These are phyloP conservation scores for Venturia nashicola DNA, from an alignment of 2,329 filamentous ascomycete species.

Conservation along the genomic window DNA sequence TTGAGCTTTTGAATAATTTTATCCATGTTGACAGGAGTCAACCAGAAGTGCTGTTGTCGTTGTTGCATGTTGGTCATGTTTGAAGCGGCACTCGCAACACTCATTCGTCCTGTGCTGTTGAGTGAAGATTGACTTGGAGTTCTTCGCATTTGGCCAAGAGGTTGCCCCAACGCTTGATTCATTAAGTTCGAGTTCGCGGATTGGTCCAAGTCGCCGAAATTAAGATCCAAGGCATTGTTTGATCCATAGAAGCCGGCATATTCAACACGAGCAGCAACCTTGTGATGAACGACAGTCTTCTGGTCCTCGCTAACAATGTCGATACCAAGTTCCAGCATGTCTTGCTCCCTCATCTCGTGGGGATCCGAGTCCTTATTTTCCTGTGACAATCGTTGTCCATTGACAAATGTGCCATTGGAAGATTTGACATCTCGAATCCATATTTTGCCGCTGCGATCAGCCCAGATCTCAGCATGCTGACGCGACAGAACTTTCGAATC, in stretches of 20 bases:
- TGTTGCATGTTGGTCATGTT: slow-evolving; percentile 46
- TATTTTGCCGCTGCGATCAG: slow-evolving; percentile 72
- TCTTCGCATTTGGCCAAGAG: slow-evolving; percentile 54
- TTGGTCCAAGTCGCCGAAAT: slow-evolving; percentile 82
- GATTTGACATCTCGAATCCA: slow-evolving; percentile 97
- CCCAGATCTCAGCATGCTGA: slow-evolving; percentile 94
- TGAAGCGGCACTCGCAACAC: slow-evolving; percentile 40
- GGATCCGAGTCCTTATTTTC: slow-evolving; percentile 96
- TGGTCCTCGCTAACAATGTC: slow-evolving; percentile 98
- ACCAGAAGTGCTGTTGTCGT: slow-evolving; percentile 68
- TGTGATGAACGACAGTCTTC: slow-evolving; percentile 96
- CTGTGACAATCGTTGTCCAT: slow-evolving; percentile 75
- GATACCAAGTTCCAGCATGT: slow-evolving; percentile 89
- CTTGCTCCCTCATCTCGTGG: slow-evolving; percentile 80
- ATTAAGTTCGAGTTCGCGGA: slow-evolving; percentile 59
- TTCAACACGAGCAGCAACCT: slow-evolving; percentile 93
- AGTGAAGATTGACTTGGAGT: slow-evolving; percentile 42
- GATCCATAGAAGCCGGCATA: slow-evolving; percentile 75
- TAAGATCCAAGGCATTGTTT: slow-evolving; percentile 74
- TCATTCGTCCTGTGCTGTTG: slow-evolving; percentile 47
- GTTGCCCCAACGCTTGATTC: slow-evolving; percentile 50
- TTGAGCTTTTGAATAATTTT: slow-evolving; percentile 82
- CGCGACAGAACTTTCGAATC: slow-evolving; percentile 95
- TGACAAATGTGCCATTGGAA: slow-evolving; percentile 97
- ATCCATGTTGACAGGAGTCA: slow-evolving; percentile 83